A percentile compares a stretch with the other conserved stretches of the same genome.
Conservation (phyloP, 1,284 basidiomycete genomes). For the Cryptococcus amylolentus region DNA sequence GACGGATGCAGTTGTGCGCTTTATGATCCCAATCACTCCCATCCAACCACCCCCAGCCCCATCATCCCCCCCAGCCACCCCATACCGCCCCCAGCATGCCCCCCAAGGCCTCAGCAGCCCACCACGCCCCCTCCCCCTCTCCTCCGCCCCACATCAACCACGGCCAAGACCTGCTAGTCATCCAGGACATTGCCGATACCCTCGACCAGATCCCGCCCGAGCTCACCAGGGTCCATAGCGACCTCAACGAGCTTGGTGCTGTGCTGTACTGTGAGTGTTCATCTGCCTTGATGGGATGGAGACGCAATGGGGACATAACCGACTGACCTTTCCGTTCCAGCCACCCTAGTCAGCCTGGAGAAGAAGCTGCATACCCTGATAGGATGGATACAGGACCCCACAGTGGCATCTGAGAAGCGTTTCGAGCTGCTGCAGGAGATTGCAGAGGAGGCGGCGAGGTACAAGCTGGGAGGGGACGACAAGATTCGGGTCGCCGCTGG, state of each 20-base stretch:
- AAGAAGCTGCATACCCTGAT: conserved; percentile 71
- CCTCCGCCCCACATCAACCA: conserved; percentile 61
- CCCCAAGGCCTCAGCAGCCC: neutral
- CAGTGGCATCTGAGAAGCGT: conserved; percentile 68
- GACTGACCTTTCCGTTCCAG: conserved; percentile 20
- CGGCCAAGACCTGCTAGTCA: conserved; percentile 46
- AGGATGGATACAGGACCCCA: conserved; percentile 66
- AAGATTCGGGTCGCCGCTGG: conserved; percentile 96
- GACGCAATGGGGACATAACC: neutral
- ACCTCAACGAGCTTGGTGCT: conserved; percentile 96
- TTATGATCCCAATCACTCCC: too few relatives aligned
- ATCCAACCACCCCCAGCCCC: neutral
- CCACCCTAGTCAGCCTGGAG: conserved; percentile 74
- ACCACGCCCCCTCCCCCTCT: conserved; percentile 28
- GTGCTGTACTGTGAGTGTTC: conserved; percentile 67
- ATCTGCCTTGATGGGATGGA: neutral
- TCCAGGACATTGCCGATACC: conserved; percentile 82
- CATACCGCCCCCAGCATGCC: neutral
- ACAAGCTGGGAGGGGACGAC: conserved; percentile 96
- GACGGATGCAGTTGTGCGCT: too few relatives aligned
- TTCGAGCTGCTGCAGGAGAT: conserved; percentile 86
- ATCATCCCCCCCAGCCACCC: too few relatives aligned
- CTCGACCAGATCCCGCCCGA: conserved; percentile 92
- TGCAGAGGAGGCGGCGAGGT: conserved; percentile 83
- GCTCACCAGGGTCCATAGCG: conserved; percentile 88